These are phyloP conservation scores for Flagelloscypha sp. DNA, from an alignment of 768 basidiomycete species.

Conservation along the genomic window DNA sequence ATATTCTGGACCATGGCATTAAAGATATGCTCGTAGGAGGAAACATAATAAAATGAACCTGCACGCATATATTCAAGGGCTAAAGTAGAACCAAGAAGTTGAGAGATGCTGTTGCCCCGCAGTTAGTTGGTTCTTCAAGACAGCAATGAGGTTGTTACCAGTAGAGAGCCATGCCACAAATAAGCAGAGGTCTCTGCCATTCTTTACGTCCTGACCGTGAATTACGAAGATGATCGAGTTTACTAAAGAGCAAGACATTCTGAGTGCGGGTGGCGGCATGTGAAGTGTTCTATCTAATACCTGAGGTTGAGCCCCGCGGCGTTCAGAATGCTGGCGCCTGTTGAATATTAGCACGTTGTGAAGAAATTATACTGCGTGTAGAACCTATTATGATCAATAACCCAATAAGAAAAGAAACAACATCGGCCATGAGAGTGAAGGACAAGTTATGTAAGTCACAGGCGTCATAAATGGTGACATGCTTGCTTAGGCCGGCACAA, in stretches of 20 bases:
- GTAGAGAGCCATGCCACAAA: conserved; percentile 89
- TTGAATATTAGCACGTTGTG: no score
- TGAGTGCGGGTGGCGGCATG: no score
- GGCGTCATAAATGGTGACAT: no score
- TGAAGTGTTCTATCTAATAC: no score
- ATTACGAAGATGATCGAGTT: conserved; percentile 75
- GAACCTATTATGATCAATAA: no score
- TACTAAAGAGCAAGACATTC: no score
- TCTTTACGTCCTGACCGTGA: conserved; percentile 55
- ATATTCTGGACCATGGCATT: conserved; percentile 52
- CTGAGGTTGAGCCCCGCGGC: conserved; percentile 92
- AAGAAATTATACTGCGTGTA: no score
- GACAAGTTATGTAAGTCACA: no score
- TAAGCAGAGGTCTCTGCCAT: conserved; percentile 81
- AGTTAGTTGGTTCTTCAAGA: conserved; percentile 4
- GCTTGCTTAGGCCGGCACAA: no score
- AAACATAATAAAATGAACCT: conserved; percentile 29
- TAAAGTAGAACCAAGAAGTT: conserved; percentile 80
- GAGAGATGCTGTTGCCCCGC: conserved; percentile 58
- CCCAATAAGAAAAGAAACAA: no score
- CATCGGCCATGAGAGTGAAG: no score
- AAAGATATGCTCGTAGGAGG: conserved; percentile 5
- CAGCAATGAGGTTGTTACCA: conserved; percentile 40
- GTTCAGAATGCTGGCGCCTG: no score
- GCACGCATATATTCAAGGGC: conserved; percentile 86